Conservation (phyloP, 2,329 filamentous ascomycete species). For the Rhynchosporium secalis region DNA sequence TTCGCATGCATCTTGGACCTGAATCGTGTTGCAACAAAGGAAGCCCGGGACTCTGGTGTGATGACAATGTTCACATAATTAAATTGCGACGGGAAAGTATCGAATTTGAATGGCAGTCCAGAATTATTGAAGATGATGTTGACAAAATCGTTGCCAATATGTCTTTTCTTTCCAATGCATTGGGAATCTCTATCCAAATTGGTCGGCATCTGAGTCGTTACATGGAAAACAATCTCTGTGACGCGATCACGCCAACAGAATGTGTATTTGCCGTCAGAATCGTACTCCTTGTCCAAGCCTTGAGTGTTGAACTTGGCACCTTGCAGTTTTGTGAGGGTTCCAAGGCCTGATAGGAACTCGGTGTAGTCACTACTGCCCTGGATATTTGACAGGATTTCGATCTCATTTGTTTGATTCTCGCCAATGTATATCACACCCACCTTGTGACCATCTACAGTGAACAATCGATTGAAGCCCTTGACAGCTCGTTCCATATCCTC, state of each 20-base stretch:
- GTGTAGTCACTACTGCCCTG: slow-evolving; percentile 86
- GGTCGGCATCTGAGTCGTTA: slow-evolving; percentile 97
- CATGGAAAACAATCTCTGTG: slow-evolving; percentile 92
- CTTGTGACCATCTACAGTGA: slow-evolving; percentile 92
- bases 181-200: slow-evolving; percentile 73
- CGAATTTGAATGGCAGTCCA: slow-evolving; percentile 81
- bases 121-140: slow-evolving; percentile 99
- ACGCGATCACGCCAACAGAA: slow-evolving; percentile 95
- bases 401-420: slow-evolving; percentile 78
- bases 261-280: slow-evolving; percentile 82
- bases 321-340: slow-evolving; percentile 77
- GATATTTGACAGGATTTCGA: slow-evolving; percentile 83
- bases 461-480: slow-evolving; percentile 78
- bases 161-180: slow-evolving; percentile 83
- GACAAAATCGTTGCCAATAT: slow-evolving; percentile 97
- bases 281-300: slow-evolving; percentile 75
- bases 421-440: slow-evolving; percentile 93
- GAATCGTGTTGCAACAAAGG: slow-evolving; percentile 67
- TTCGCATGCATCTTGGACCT: slow-evolving; percentile 41
- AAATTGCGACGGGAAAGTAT: slow-evolving; percentile 92
- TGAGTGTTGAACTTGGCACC: slow-evolving; percentile 90
- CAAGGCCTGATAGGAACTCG: slow-evolving; percentile 78
- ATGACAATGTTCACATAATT: slow-evolving; percentile 98
- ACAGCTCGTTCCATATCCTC: slow-evolving; percentile 62
- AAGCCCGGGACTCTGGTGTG: slow-evolving; percentile 77